Evolutionary conservation across 768 basidiomycete species (phyloP), one percentile per base, ranked within the genome.

Genomic region (Cyclocybe aegerita): DNA sequence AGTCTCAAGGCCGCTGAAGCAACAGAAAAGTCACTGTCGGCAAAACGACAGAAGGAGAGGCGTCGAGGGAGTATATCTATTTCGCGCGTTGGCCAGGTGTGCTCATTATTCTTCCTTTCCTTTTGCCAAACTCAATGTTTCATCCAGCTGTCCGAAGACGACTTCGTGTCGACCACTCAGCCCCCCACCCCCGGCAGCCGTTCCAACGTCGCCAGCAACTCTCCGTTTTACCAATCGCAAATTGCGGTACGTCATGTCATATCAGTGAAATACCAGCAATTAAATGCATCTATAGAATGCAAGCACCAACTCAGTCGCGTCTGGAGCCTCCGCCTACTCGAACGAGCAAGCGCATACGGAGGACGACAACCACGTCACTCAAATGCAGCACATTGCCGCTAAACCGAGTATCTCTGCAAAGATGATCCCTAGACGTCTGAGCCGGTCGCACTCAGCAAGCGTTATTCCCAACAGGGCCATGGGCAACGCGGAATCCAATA

Each of bases 41-140:
- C 47, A 36, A 65, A 32, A 48, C 67, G 59, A 56, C 60, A 57
- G n/a, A 75, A 70, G 43, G 64, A 65, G 36, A 67, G 71, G 39
- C 70, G 75, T 50, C 67, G 75, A 41, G 77, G 76, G 12, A 82
- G 79, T 46, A 72, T 86, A 34, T 83, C 82, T 0, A 72, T 86
- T 38, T 80, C 81, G 47, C 72, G 80, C 12, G 81, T 84, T 55
- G 83, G 85, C 23, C 77, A 83, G 75, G 82, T 84, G 42, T 50
- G 70, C 37, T 14, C 14, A 32, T 11, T 35, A 6, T 1, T 4
- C 10, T 9, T 45, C 16, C 35, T 8, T 33, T 17, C 10, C 33
- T 23, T n/a, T 8, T n/a, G 23, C 14, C 55, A 48, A 52, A 31
- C 36, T 17, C 40, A n/a, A 51, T 16, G 31, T 62, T 30, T 44